Base-by-base conservation (phyloP, 2,329 filamentous ascomycete genomes). In the Fusarium oligoseptatum region DNA sequence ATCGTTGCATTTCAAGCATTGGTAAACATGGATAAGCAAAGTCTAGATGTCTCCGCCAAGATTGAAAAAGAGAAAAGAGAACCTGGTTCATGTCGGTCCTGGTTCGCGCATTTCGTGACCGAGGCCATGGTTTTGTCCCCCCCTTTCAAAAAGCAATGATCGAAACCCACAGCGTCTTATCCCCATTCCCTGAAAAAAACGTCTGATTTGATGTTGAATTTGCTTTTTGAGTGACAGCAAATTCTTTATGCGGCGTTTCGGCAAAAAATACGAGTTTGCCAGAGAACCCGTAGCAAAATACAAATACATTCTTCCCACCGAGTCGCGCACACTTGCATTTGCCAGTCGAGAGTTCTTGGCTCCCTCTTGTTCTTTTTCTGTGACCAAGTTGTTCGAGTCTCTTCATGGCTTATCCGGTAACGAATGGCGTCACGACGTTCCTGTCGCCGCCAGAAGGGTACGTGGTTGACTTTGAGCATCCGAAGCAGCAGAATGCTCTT, bases 381-480 rank as follows among this genome's bases (percentile, higher is more conserved):
- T 22, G 22, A 22, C 22, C 22, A 22, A 22, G 22, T 22, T 22
- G 22, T 22, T 22, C 22, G 22, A 22, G 22, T 22, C 22, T 22
- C 22, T 22, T 32, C 43, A 24, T 76, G 71, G 22, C 64, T 22
- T 73, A 67, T 17, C 71, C 76, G 12, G 64, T 78, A 3, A 68
- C 68, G 0, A 73, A 80, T 52, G 79, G 78, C 20, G 74, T 77
- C 6, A 76, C 66, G 2, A 78, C 73, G 11, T 63, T 79, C 10
- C 43, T 79, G 0, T 11, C 75, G 1, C 76, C 80, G 1, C 82
- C 82, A 1, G 68, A 71, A 2, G 79, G 73, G 15, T 83, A 82
- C 22, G 68, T 70, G 3, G 76, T 82, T 14, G 67, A 83, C 36
- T 82, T 83, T 50, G 71, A 77, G 6, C 65, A 82, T 15, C 81